Base-by-base conservation (phyloP, 169 alveolate genomes). In the Theileria annulata region DNA sequence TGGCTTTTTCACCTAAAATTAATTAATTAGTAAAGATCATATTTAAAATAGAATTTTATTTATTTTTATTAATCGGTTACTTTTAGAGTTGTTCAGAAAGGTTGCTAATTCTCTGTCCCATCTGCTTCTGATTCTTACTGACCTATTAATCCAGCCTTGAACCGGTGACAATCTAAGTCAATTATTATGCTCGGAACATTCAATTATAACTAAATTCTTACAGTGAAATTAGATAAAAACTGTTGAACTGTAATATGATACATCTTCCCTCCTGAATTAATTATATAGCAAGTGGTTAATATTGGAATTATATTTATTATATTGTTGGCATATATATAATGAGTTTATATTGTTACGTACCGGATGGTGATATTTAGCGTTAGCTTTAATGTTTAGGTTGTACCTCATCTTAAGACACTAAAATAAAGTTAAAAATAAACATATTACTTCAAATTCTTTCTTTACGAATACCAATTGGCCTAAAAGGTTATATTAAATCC, bases 351-450 rank as follows among this genome's bases (percentile, higher is more conserved):
- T 8, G 37, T 59, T 10, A 4, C 64, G 15, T 76, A 76, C 84
- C 49, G 75, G 84, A 25, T 77, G 77, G 58, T 77, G 86, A 77
- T 77, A 77, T 71, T 77, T 77, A 74, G 86, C 59, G 30, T 59
- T 37, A 9, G 63, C 6, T 71, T 59, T 77, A 31, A 58, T 67
- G 73, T 47, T 77, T 4, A 77, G 72, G 62, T 47, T 23, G 60
- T 17, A 77, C 19, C 86, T 47, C 63, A 23, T 62, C 33, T 56
- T 68, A 3, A 69, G 58, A 49, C 48, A 70, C 86, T 77, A 51
- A 19, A 25, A 10, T 12, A 30, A 27, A 4, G 19, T 77, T 13
- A 64, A 0, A 30, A 6, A 0, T 15, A 5, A n/a, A 0, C 1
- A n/a, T 21, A 37, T 1, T 19, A 76, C 84, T 54, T 21, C 28